Conservation (phyloP, 2,329 filamentous ascomycete species). For the Trichoderma aggressivum region DNA sequence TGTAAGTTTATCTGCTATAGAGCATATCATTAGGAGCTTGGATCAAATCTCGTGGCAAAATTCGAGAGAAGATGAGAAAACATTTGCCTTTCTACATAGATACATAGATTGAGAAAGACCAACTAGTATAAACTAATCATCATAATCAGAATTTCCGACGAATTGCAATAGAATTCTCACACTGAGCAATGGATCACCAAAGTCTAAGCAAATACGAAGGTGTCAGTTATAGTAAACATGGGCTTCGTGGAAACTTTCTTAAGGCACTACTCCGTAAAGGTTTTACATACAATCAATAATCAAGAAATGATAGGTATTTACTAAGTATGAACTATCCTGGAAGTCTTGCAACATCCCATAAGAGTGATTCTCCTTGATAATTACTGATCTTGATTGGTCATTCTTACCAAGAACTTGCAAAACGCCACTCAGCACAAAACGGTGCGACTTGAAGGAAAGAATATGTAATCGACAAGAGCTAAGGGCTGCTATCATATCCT, state of each 20-base stretch:
- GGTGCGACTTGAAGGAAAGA: neutral
- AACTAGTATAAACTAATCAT: neutral
- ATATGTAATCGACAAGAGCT: neutral
- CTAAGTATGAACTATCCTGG: rapidly evolving
- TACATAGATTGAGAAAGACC: neutral
- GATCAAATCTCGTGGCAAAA: neutral
- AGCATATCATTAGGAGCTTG: neutral
- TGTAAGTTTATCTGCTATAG: neutral
- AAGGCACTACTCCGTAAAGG: neutral
- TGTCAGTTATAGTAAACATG: neutral
- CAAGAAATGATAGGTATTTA: neutral
- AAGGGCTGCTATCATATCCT: neutral
- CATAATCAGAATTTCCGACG: neutral
- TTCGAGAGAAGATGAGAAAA: neutral
- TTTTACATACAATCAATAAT: neutral
- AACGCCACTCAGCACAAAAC: neutral
- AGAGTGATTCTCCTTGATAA: neutral
- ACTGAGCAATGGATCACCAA: neutral
- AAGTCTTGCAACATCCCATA: neutral
- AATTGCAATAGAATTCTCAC: neutral
- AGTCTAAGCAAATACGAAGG: neutral
- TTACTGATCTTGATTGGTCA: neutral
- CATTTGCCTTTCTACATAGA: neutral
- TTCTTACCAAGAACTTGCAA: neutral
- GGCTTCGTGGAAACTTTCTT: neutral